Conservation (phyloP, 1,284 basidiomycete genomes). For the Cerioporus squamosus region DNA sequence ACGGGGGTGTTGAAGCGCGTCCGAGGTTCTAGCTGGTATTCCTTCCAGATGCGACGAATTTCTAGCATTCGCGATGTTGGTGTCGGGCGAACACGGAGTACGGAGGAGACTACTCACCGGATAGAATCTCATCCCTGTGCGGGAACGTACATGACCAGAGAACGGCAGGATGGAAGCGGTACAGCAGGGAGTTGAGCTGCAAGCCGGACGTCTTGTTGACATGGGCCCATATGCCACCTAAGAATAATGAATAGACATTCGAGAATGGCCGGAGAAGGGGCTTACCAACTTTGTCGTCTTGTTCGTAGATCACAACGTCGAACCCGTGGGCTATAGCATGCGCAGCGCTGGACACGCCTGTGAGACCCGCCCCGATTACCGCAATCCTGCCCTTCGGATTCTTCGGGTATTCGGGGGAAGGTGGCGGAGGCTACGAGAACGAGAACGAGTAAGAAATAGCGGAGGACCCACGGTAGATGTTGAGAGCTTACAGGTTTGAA, state of each 20-base stretch:
- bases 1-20: slow-evolving; percentile 54
- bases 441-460: neutral
- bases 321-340: slow-evolving; percentile 59
- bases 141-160: slow-evolving; percentile 53
- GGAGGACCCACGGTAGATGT: neutral
- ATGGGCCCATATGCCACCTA: slow-evolving; percentile 64
- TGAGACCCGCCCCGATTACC: slow-evolving; percentile 56
- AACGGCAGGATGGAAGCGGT: slow-evolving; percentile 57
- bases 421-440: slow-evolving; percentile 33
- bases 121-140: slow-evolving; percentile 58
- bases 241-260: slow-evolving; percentile 23
- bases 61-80: slow-evolving; percentile 36
- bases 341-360: slow-evolving; percentile 54
- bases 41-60: slow-evolving; percentile 55
- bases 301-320: slow-evolving; percentile 56
- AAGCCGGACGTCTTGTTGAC: slow-evolving; percentile 64
- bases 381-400: slow-evolving; percentile 50
- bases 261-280: neutral
- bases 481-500: slow-evolving; percentile 46
- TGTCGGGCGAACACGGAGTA: neutral
- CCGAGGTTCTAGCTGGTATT: slow-evolving; percentile 54
- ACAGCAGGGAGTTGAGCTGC: slow-evolving; percentile 64
- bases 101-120: slow-evolving; percentile 33
- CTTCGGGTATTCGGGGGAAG: slow-evolving; percentile 29
- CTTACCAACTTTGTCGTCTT: slow-evolving; percentile 29